Percentiles rank a stretch among this genome's conserved stretches.
These are phyloP conservation scores for Nasturtium officinale DNA, from an alignment of 345 rosid species.

Conservation along the genomic window DNA sequence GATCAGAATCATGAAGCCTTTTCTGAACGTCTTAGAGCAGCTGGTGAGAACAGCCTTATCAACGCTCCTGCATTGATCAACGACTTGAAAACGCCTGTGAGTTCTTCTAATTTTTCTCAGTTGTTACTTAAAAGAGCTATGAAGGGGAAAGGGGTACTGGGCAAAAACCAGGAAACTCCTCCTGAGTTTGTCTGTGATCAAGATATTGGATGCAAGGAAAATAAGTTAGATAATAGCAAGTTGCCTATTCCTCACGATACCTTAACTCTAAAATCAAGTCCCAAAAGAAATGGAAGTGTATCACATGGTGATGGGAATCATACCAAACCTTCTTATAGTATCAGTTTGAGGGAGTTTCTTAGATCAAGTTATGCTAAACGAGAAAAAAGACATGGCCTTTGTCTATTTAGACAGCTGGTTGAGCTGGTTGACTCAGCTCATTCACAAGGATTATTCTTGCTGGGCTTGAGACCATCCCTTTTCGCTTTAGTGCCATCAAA, in stretches of 20 bases:
- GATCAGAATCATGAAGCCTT: constrained; percentile 47
- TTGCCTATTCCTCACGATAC: constrained; percentile 29
- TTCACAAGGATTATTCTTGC: constrained; percentile 60
- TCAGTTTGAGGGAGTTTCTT: constrained; percentile 67
- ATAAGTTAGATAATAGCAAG: constrained; percentile 32
- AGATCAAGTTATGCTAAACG: constrained; percentile 46
- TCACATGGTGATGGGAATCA: constrained; percentile 37
- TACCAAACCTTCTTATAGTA: constrained; percentile 44
- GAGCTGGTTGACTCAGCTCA: constrained; percentile 71
- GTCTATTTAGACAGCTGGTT: constrained; percentile 64
- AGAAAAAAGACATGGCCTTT: constrained; percentile 51
- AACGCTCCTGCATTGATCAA: constrained; percentile 40
- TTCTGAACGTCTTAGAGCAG: constrained; percentile 44
- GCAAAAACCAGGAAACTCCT: constrained; percentile 37
- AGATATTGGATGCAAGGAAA: constrained; percentile 39
- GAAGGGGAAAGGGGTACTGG: constrained; percentile 55
- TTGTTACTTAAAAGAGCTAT: constrained; percentile 43
- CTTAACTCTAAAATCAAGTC: constrained; percentile 37
- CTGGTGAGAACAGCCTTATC: constrained; percentile 40
- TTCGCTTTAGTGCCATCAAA: constrained; percentile 53
- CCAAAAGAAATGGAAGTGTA: constrained; percentile 33
- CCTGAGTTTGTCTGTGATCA: constrained; percentile 31
- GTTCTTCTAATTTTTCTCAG: constrained; percentile 49
- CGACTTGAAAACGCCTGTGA: constrained; percentile 39
- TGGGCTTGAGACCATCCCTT: constrained; percentile 59